phyloP scores from a whole-genome alignment of 768 basidiomycete genomes.

The Suillus americanus region DNA sequence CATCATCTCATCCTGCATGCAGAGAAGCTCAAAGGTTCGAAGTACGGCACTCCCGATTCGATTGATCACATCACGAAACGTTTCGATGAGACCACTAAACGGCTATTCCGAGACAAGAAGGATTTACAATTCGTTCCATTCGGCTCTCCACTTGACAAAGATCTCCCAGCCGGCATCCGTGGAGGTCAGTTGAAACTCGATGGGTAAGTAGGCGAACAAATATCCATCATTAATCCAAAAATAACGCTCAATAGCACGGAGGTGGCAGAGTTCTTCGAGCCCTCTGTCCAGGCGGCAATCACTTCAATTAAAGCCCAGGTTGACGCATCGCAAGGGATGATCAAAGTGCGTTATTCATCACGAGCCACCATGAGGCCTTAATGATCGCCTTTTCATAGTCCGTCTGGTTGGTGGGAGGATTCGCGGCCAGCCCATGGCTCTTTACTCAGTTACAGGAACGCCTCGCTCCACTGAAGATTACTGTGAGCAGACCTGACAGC shows the following conservation, averaged over 20 bases:
- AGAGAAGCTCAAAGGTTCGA: constrained; percentile 75
- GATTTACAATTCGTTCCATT: constrained; percentile 74
- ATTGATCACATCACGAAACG: constrained; percentile 78
- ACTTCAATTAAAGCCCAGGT: constrained; percentile 70
- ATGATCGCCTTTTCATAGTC: constrained; percentile 43
- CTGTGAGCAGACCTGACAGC: constrained; percentile 73
- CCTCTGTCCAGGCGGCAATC: constrained; percentile 73
- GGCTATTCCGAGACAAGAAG: constrained; percentile 67
- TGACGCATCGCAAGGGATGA: constrained; percentile 62
- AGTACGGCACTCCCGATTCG: constrained; percentile 68
- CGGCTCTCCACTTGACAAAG: constrained; percentile 78
- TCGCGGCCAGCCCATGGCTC: constrained; percentile 81
- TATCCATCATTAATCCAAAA: constrained; percentile 23
- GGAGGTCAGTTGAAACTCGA: constrained; percentile 70
- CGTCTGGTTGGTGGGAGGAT: constrained; percentile 83
- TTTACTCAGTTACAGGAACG: constrained; percentile 74
- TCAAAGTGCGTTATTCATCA: constrained; percentile 45
- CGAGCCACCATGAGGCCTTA: constrained; percentile 4
- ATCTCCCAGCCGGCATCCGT: constrained; percentile 65
- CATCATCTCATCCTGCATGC: constrained; percentile 13
- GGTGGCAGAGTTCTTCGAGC: constrained; percentile 76
- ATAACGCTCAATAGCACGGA: constrained; percentile 31
- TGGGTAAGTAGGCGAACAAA: constrained; percentile 43
- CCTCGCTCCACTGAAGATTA: constrained; percentile 52
- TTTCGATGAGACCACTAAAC: constrained; percentile 83